A percentile compares a stretch with the other conserved stretches of the same genome.
These are phyloP conservation scores for Macrolepiota dolichaula DNA, from an alignment of 768 basidiomycete species.

Conservation along the genomic window DNA sequence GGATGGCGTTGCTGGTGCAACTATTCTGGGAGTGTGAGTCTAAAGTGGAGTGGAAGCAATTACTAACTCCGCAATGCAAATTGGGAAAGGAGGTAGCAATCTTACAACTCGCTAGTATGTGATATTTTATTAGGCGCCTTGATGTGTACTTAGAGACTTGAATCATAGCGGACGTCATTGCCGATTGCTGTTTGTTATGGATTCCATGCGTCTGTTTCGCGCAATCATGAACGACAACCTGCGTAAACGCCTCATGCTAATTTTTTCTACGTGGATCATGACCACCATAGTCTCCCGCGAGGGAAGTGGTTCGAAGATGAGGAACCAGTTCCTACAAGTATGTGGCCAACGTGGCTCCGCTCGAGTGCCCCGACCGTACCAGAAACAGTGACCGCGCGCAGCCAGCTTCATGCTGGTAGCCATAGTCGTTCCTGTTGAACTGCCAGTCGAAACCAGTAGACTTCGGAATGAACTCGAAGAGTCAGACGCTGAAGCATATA, in stretches of 20 bases:
- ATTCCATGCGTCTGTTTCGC: conserved; percentile 45
- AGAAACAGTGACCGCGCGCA: background rate
- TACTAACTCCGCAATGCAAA: conserved; percentile 11
- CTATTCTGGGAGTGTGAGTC: conserved; percentile 42
- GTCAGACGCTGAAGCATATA: background rate
- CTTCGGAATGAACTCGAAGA: background rate
- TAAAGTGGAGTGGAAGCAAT: conserved; percentile 8
- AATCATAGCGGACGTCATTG: conserved; percentile 41
- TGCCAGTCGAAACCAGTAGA: background rate
- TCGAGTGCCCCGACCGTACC: background rate
- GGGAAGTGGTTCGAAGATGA: conserved; percentile 6
- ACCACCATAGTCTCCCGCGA: conserved; percentile 38
- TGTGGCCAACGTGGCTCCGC: background rate
- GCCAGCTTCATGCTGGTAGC: background rate
- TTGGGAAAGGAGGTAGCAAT: conserved; percentile 11
- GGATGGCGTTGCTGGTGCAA: conserved; percentile 36
- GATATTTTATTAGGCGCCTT: background rate
- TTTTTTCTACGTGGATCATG: conserved; percentile 51
- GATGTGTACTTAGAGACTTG: background rate
- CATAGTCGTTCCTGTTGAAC: background rate
- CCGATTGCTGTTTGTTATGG: conserved; percentile 43
- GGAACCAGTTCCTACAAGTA: background rate
- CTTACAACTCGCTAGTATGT: conserved; percentile 13
- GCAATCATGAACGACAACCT: conserved; percentile 34
- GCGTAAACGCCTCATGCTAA: conserved; percentile 39